Percentiles rank a stretch among this genome's conserved stretches.
These are phyloP conservation scores for Ganoderma lingzhi DNA, from an alignment of 1,284 basidiomycete genomes.

Conservation along the genomic window DNA sequence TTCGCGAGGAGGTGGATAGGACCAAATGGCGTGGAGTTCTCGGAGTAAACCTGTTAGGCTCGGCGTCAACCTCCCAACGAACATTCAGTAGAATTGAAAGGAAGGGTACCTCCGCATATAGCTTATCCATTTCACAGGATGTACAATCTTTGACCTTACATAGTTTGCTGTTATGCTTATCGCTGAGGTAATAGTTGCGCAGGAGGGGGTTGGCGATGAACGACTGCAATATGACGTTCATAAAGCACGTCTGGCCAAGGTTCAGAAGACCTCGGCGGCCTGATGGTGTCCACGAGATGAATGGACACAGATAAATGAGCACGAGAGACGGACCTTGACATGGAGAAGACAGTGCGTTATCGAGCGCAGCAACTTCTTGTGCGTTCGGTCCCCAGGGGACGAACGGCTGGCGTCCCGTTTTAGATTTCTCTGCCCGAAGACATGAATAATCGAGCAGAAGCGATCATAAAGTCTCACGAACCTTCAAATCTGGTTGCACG, in stretches of 20 bases:
- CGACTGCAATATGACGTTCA: slow-evolving; percentile 94
- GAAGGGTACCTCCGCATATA: slow-evolving; percentile 80
- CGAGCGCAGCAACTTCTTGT: slow-evolving; percentile 48
- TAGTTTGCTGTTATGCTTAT: slow-evolving; percentile 78
- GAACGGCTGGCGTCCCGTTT: slow-evolving; percentile 52
- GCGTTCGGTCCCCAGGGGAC: slow-evolving; percentile 51
- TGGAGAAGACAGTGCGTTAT: slow-evolving; percentile 50
- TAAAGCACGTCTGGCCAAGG: slow-evolving; percentile 94
- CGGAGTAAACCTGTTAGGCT: slow-evolving; percentile 70
- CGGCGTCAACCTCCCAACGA: slow-evolving; percentile 13
- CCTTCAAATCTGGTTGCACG: slow-evolving; percentile 56
- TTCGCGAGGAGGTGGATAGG: slow-evolving; percentile 88
- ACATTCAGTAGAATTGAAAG: slow-evolving; percentile 12
- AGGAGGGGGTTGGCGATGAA: slow-evolving; percentile 93
- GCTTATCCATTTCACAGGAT: slow-evolving; percentile 94
- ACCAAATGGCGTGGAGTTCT: slow-evolving; percentile 76
- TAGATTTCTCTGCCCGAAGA: slow-evolving; percentile 30
- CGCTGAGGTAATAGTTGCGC: slow-evolving; percentile 90
- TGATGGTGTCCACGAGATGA: slow-evolving; percentile 37
- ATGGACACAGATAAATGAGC: not conserved
- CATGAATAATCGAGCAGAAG: slow-evolving; percentile 4
- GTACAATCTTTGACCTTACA: slow-evolving; percentile 85
- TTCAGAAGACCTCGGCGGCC: slow-evolving; percentile 90
- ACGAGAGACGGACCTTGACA: slow-evolving; percentile 63
- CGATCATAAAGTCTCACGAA: slow-evolving; percentile 29